Base-by-base conservation (phyloP, 192 early-diverging fungal genomes). In the Mortierella antarctica region DNA sequence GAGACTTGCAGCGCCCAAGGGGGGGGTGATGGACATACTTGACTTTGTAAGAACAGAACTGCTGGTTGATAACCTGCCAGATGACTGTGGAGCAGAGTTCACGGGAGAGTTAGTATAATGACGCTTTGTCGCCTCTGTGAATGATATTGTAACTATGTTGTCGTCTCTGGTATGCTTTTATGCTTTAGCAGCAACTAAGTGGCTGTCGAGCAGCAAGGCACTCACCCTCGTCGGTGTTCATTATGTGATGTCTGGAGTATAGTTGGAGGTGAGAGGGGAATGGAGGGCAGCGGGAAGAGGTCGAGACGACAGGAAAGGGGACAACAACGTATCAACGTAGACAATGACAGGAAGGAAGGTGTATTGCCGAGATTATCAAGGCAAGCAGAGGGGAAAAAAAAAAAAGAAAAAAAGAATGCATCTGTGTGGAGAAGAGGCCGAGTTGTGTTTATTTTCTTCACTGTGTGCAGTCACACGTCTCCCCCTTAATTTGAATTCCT, bases 1-100 rank as follows among this genome's bases (percentile, higher is more conserved):
- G 11, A 41, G 46, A 40, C 5, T 45, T 17, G 5, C 11, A 8
- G n/a, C 15, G 9, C 12, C 41, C 59, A 59, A 54, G 40, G 18
- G 21, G 40, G 21, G 11, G 58, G 2, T 17, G 58, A 41, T 4
- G 39, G 7, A 83, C 89, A 59, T 88, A 95, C 92, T 96, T 96
- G 88, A 97, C 92, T 93, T 98, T 99, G 90, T 92, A 99, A 15
- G 96, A 97, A 74, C 97, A 99, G 82, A 99, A 99, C 81, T 97
- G 92, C 87, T 95, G 91, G 82, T 95, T 96, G 60, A 99, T 95
- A 57, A 96, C 94, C 73, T 95, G 91, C 97, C 97, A 99, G 71
- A 99, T 93, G 50, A 98, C 86, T 73, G 69, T 44, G 31, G n/a
- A 12, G 11, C 17, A 49, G 52, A 47, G 57, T 41, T 56, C 57